phyloP scores from a whole-genome alignment of 805 yeast species.

The Saturnispora halmiae region DNA sequence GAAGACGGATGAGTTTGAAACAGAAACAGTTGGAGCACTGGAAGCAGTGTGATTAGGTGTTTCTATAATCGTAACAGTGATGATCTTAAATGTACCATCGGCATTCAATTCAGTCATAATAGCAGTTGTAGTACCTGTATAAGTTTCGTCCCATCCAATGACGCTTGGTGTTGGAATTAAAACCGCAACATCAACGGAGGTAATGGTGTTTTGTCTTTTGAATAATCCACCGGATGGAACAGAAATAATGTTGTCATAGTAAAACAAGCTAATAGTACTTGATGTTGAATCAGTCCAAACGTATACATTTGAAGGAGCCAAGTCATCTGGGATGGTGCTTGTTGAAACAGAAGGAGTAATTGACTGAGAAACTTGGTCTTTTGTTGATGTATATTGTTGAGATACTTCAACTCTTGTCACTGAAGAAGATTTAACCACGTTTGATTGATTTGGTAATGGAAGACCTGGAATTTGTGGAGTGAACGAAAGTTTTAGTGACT shows the following conservation, averaged over 20 bases:
- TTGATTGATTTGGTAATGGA: too few species aligned
- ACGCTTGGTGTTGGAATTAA: constrained; percentile 7
- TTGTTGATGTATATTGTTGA: too few species aligned
- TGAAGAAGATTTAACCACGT: background rate
- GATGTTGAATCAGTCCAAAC: constrained; percentile 5
- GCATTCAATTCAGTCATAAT: background rate
- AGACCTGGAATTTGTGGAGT: too few species aligned
- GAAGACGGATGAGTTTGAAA: background rate
- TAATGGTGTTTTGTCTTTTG: background rate
- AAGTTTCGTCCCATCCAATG: constrained; percentile 4
- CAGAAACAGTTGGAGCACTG: background rate
- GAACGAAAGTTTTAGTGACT: too few species aligned
- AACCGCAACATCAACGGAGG: constrained; percentile 4
- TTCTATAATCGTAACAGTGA: constrained; percentile 1
- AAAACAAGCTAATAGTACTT: constrained; percentile 2
- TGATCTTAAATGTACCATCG: constrained; percentile 1
- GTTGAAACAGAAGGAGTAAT: background rate
- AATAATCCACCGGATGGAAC: constrained; percentile 6
- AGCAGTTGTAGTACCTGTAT: constrained; percentile 1
- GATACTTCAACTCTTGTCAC: too few species aligned
- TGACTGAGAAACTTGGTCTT: background rate
- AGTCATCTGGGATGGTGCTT: background rate
- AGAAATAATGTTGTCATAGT: background rate
- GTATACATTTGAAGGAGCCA: constrained; percentile 2
- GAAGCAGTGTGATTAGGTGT: background rate